A percentile compares a stretch with the other conserved stretches of the same genome.
Evolutionary conservation across 31 red algal genomes (phyloP).

Genomic region (Endocladia muricata): DNA sequence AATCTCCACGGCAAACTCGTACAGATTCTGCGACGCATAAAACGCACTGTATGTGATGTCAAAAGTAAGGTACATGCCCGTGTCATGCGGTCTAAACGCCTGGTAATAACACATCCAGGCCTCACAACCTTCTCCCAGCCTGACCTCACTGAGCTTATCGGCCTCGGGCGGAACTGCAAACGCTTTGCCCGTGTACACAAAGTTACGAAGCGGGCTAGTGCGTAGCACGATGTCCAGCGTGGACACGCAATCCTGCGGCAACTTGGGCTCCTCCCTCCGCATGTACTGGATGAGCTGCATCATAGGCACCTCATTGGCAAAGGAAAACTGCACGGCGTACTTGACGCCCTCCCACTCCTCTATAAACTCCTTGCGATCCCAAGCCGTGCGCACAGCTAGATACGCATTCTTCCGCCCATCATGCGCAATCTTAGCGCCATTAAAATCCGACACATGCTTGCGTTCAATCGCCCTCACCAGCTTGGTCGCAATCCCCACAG

Average conservation of each 20-base stretch:
- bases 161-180: conserved; percentile 45
- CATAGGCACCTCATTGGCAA: conserved; percentile 41
- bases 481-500: conserved; percentile 48
- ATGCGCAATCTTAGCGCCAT: conserved; percentile 49
- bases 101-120: conserved; percentile 69
- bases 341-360: conserved; percentile 22
- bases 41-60: conserved; percentile 64
- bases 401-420: conserved; percentile 72
- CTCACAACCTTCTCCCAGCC: conserved; percentile 60
- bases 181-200: conserved; percentile 48
- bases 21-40: conserved; percentile 51
- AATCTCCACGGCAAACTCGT: conserved; percentile 59
- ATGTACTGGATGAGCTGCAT: conserved; percentile 46
- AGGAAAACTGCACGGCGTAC: conserved; percentile 38
- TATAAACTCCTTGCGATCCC: conserved; percentile 15
- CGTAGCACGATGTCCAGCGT: conserved; percentile 48
- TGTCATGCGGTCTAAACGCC: conserved; percentile 42
- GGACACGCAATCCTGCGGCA: conserved; percentile 45
- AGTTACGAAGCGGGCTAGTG: conserved; percentile 54
- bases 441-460: conserved; percentile 23
- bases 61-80: conserved; percentile 53
- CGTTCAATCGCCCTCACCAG: conserved; percentile 27
- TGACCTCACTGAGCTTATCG: conserved; percentile 15
- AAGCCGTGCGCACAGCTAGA: conserved; percentile 23
- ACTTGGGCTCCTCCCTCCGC: conserved; percentile 6